Evolutionary conservation across 176 grass and related monocot genomes (phyloP).

Genomic region (Lolium rigidum): DNA sequence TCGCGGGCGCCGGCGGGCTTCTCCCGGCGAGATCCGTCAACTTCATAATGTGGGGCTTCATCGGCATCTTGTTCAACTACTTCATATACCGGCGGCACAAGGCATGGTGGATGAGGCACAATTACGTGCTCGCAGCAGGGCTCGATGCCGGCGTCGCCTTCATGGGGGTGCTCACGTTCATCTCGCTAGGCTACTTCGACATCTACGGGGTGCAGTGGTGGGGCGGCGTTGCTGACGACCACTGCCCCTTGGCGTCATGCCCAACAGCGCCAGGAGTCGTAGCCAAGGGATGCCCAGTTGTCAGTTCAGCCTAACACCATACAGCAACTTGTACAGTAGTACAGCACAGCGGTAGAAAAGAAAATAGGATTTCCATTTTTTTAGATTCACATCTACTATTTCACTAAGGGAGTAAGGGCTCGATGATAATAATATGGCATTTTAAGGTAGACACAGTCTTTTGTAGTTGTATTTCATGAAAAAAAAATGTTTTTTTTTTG

Average conservation of each 20-base stretch:
- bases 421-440: neutral
- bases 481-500: neutral
- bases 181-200: conserved; percentile 56
- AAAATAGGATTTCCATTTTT: neutral
- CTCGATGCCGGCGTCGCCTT: conserved; percentile 63
- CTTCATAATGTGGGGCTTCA: conserved; percentile 71
- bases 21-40: conserved; percentile 73
- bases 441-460: neutral
- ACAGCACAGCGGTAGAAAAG: neutral
- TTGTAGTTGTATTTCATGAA: neutral
- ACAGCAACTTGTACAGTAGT: conserved; percentile 4
- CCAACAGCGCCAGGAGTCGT: conserved; percentile 52
- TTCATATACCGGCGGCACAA: conserved; percentile 58
- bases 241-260: conserved; percentile 62
- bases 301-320: neutral
- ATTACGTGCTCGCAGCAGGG: conserved; percentile 68
- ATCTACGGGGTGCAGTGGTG: conserved; percentile 59
- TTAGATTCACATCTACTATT: neutral
- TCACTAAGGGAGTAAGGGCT: neutral
- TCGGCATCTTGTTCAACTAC: conserved; percentile 70
- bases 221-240: conserved; percentile 53
- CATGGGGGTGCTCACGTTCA: conserved; percentile 67
- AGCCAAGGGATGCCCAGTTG: conserved; percentile 50
- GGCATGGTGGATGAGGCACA: conserved; percentile 76
- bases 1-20: conserved; percentile 54